These are phyloP conservation scores for Diversispora eburnea DNA, from an alignment of 192 early-diverging fungal species.

Conservation along the genomic window DNA sequence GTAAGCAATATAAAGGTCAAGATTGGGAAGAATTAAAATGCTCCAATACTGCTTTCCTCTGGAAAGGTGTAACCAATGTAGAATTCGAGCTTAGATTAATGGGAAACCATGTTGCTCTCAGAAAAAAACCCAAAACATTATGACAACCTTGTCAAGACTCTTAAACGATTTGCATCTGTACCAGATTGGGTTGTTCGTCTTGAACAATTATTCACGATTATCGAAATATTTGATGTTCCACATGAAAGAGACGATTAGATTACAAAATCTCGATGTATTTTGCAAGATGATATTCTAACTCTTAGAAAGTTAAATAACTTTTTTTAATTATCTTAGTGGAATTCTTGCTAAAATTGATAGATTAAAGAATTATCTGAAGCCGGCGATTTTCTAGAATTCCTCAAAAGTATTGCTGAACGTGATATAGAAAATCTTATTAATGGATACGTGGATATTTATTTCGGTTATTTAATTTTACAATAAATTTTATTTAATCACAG, in stretches of 20 bases:
- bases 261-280: too few relatives aligned
- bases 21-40: slow-evolving; percentile 14
- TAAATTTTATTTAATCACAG: too few relatives aligned
- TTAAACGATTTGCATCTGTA: background rate
- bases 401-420: background rate
- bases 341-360: background rate
- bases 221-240: background rate
- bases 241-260: background rate
- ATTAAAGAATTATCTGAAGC: background rate
- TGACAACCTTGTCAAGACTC: background rate
- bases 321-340: background rate
- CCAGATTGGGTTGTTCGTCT: background rate
- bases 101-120: background rate
- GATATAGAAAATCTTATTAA: slow-evolving; percentile 29
- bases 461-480: background rate
- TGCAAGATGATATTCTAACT: background rate
- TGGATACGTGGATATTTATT: background rate
- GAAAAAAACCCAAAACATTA: background rate
- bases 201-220: background rate
- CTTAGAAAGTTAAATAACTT: background rate
- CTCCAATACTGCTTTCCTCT: background rate
- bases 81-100: slow-evolving; percentile 4
- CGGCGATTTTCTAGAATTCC: background rate
- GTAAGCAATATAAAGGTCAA: slow-evolving; percentile 3
- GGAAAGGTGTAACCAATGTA: slow-evolving; percentile 19